Conservation (phyloP, 306 rosid species). For the Cucurbita argyrosperma region DNA sequence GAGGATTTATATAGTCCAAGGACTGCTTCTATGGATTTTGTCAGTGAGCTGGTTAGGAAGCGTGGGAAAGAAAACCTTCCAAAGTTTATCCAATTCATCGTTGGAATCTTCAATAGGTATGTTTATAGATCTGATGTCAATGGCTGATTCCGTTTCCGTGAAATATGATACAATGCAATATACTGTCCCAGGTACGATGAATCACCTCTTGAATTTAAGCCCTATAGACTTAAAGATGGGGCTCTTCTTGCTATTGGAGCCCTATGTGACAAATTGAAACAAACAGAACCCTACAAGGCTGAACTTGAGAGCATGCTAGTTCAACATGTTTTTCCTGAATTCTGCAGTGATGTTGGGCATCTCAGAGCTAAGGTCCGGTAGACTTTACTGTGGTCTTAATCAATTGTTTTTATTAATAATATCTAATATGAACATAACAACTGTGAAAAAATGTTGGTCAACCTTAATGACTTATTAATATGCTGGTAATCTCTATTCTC, state of each 20-base stretch:
- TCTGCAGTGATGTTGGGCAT: constrained; percentile 85
- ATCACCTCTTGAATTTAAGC: constrained; percentile 56
- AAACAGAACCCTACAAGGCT: constrained; percentile 87
- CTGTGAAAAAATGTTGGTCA: not conserved
- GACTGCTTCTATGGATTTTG: constrained; percentile 97
- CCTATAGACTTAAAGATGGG: constrained; percentile 89
- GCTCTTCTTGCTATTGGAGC: constrained; percentile 98
- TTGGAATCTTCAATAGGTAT: constrained; percentile 71
- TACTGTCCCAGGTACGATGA: constrained; percentile 52
- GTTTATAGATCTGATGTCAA: not conserved
- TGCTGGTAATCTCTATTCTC: not conserved
- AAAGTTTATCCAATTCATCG: constrained; percentile 71
- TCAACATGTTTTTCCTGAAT: constrained; percentile 96
- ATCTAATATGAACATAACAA: not conserved
- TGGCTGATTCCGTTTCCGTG: not conserved
- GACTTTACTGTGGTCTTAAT: not conserved
- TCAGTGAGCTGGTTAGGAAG: constrained; percentile 85
- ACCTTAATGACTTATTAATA: not conserved
- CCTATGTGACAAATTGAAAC: constrained; percentile 90
- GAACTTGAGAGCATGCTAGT: constrained; percentile 91
- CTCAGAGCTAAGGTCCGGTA: constrained; percentile 82
- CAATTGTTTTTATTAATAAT: not conserved
- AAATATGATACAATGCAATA: not conserved
- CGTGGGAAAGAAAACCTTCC: constrained; percentile 95
- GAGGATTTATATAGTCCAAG: constrained; percentile 96